Percentiles rank a stretch among this genome's conserved stretches.
phyloP scores from a whole-genome alignment of 1,284 basidiomycete genomes.

The Microbotryum silenes-acaulis region DNA sequence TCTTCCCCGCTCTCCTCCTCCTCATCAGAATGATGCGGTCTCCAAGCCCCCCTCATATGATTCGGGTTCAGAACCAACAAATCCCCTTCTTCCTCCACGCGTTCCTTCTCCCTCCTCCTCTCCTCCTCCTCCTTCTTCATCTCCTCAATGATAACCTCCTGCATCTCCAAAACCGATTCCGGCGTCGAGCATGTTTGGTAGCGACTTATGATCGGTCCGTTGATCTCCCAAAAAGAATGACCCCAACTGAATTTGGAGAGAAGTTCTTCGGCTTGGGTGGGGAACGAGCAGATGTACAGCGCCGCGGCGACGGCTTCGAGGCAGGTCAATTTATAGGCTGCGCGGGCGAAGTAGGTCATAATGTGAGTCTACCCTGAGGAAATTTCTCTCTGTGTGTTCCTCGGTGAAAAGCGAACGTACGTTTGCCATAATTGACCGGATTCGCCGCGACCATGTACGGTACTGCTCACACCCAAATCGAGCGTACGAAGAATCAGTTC shows the following conservation, averaged over 20 bases:
- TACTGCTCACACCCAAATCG: slow-evolving; percentile 48
- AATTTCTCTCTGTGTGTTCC: background rate
- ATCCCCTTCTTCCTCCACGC: slow-evolving; percentile 46
- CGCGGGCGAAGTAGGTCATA: no score
- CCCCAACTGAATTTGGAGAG: slow-evolving; percentile 81
- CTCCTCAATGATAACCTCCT: slow-evolving; percentile 65
- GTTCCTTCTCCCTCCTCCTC: slow-evolving; percentile 17
- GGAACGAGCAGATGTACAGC: slow-evolving; percentile 82
- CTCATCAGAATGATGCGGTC: slow-evolving; percentile 20
- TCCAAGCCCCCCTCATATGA: slow-evolving; percentile 38
- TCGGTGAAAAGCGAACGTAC: slow-evolving; percentile 42
- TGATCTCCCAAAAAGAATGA: slow-evolving; percentile 72
- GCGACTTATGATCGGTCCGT: slow-evolving; percentile 58
- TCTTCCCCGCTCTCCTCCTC: slow-evolving; percentile 38
- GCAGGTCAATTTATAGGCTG: slow-evolving; percentile 36
- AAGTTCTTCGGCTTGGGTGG: slow-evolving; percentile 65
- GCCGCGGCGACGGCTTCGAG: slow-evolving; percentile 84
- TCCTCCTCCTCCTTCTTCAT: slow-evolving; percentile 57
- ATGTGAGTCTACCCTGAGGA: background rate
- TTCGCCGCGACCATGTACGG: slow-evolving; percentile 89
- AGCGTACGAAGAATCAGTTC: background rate
- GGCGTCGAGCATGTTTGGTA: slow-evolving; percentile 64
- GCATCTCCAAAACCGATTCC: slow-evolving; percentile 57
- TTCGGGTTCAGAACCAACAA: slow-evolving; percentile 56
- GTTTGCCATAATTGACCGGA: slow-evolving; percentile 91